Conservation (phyloP, 139 green algal genomes). For the Volvox africanus region DNA sequence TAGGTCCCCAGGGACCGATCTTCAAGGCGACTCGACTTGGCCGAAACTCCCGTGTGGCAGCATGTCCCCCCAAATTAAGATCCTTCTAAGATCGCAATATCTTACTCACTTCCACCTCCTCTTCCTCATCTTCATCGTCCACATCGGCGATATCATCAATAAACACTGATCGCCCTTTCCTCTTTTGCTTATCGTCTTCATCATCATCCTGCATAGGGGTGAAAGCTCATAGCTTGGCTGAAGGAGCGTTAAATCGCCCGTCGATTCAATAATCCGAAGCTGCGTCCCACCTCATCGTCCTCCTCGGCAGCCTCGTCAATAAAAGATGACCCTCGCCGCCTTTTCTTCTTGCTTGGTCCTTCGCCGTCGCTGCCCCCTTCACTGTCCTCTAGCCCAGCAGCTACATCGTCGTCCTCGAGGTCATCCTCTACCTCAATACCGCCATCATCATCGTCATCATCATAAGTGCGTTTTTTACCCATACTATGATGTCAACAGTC, state of each 20-base stretch:
- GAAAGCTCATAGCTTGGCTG: background rate
- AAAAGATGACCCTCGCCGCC: conserved; percentile 45
- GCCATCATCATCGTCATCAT: conserved; percentile 44
- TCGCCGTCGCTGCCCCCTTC: conserved; percentile 44
- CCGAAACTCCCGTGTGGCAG: too few species aligned
- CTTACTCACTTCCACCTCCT: conserved; percentile 78
- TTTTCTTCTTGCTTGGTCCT: conserved; percentile 25
- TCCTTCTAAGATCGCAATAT: too few species aligned
- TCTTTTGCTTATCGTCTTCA: conserved; percentile 41
- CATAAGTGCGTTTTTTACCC: conserved; percentile 55
- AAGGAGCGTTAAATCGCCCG: background rate
- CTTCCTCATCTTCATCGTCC: conserved; percentile 89
- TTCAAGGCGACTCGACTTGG: too few species aligned
- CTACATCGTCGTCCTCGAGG: conserved; percentile 56
- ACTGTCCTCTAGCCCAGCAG: conserved; percentile 41
- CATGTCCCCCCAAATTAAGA: too few species aligned
- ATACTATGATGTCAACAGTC: background rate
- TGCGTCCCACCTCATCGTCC: conserved; percentile 67
- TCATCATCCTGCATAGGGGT: conserved; percentile 45
- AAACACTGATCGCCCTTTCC: conserved; percentile 67
- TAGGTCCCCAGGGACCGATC: too few species aligned
- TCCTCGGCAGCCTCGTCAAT: conserved; percentile 91
- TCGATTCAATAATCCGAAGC: background rate
- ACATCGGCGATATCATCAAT: conserved; percentile 94
- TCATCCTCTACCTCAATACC: conserved; percentile 15